Conservation (phyloP, 345 rosid genomes). For the Arabidopsis suecica region DNA sequence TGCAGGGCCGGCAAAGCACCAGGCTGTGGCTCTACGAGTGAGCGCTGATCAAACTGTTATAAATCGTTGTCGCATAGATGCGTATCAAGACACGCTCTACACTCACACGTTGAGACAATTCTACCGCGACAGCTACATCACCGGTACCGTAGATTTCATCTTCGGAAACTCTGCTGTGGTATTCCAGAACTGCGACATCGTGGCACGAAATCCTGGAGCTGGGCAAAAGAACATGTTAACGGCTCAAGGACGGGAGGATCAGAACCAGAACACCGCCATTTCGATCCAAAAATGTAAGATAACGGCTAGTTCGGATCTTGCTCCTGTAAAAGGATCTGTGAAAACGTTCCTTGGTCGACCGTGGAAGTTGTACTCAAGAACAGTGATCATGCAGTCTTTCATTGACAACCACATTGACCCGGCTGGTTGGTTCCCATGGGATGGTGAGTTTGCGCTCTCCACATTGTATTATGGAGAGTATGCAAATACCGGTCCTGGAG, state of each 20-base stretch:
- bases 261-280: constrained; percentile 75
- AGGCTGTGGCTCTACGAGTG: constrained; percentile 85
- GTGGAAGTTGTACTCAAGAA: constrained; percentile 77
- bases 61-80: constrained; percentile 73
- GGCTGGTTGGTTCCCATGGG: constrained; percentile 80
- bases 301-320: constrained; percentile 60
- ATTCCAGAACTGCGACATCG: constrained; percentile 68
- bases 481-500: constrained; percentile 72
- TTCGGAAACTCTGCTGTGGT: constrained; percentile 79
- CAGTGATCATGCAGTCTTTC: constrained; percentile 67
- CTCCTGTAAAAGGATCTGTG: constrained; percentile 51
- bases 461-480: constrained; percentile 83
- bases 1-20: constrained; percentile 80
- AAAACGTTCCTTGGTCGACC: constrained; percentile 82
- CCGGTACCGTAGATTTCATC: constrained; percentile 82
- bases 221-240: constrained; percentile 73
- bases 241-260: constrained; percentile 76
- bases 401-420: constrained; percentile 75
- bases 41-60: constrained; percentile 80
- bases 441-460: constrained; percentile 63
- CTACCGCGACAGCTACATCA: constrained; percentile 65
- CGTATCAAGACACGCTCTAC: constrained; percentile 81
- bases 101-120: constrained; percentile 74
- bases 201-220: constrained; percentile 65
- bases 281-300: constrained; percentile 75